Evolutionary conservation across 257 asterid genomes (phyloP).

Genomic region (Solanum gracilifrons): DNA sequence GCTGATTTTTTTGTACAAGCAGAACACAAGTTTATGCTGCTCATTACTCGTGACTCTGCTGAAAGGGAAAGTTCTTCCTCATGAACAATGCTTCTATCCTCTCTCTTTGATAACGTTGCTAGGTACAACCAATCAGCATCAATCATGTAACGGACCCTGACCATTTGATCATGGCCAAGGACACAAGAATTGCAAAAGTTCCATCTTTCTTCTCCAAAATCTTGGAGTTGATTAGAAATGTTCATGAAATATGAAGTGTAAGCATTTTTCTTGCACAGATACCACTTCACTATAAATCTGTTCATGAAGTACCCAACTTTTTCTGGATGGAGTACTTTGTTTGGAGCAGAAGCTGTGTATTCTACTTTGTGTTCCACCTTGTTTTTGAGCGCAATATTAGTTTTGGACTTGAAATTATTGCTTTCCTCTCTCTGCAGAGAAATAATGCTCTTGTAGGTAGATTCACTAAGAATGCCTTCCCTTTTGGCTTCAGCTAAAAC

Average conservation of each 20-base stretch:
- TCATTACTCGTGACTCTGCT: not conserved
- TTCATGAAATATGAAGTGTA: not conserved
- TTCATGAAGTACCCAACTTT: slow-evolving; percentile 69
- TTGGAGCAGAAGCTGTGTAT: slow-evolving; percentile 6
- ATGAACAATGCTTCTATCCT: slow-evolving; percentile 2
- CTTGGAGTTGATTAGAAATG: not conserved
- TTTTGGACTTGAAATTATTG: slow-evolving; percentile 32
- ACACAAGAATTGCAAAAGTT: slow-evolving; percentile 29
- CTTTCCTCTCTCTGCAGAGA: slow-evolving; percentile 56
- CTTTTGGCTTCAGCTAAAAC: slow-evolving; percentile 51
- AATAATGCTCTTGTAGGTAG: slow-evolving; percentile 39
- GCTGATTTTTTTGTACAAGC: slow-evolving; percentile 49
- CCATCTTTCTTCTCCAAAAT: slow-evolving; percentile 7
- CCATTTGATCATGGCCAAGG: slow-evolving; percentile 22
- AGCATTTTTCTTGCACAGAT: not conserved
- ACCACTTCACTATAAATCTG: slow-evolving; percentile 61
- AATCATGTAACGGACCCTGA: slow-evolving; percentile 53
- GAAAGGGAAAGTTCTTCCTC: not conserved
- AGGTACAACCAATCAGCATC: slow-evolving; percentile 79
- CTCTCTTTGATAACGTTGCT: slow-evolving; percentile 32
- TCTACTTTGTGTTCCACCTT: slow-evolving; percentile 14
- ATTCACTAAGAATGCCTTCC: slow-evolving; percentile 45
- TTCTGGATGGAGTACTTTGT: slow-evolving; percentile 30
- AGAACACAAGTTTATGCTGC: slow-evolving; percentile 14
- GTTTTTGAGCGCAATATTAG: slow-evolving; percentile 15